phyloP scores from a whole-genome alignment of 208 protist genomes.

The Leptomonas pyrrhocoris region DNA sequence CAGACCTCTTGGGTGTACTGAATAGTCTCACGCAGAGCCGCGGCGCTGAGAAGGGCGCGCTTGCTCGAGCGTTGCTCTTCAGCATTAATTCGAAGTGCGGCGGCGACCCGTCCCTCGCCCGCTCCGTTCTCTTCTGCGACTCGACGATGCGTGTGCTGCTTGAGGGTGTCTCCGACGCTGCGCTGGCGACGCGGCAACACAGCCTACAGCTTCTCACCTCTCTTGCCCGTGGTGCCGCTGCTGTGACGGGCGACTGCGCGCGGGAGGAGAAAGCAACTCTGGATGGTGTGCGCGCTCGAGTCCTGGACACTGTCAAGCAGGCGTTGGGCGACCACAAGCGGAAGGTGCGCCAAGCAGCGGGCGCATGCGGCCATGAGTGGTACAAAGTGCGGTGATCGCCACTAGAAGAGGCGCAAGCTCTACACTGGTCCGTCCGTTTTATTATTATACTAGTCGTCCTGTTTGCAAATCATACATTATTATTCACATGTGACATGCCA shows the following conservation, averaged over 20 bases:
- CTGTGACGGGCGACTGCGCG: not conserved
- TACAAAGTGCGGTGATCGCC: slow-evolving; percentile 44
- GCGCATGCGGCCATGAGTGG: slow-evolving; percentile 64
- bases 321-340: slow-evolving; percentile 67
- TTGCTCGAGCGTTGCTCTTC: slow-evolving; percentile 26
- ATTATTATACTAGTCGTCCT: not conserved
- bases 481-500: not conserved
- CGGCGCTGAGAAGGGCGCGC: not conserved
- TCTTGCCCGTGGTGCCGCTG: slow-evolving; percentile 12
- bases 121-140: slow-evolving; percentile 16
- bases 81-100: slow-evolving; percentile 25
- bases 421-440: not conserved
- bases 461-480: not conserved
- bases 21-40: slow-evolving; percentile 1
- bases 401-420: not conserved
- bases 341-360: slow-evolving; percentile 58
- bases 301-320: slow-evolving; percentile 40
- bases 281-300: slow-evolving; percentile 24
- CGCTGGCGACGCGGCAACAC: slow-evolving; percentile 24
- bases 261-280: slow-evolving; percentile 18
- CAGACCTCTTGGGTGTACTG: slow-evolving; percentile 18
- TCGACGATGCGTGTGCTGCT: slow-evolving; percentile 21
- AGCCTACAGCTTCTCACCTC: slow-evolving; percentile 35
- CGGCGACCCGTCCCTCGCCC: slow-evolving; percentile 9
- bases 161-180: slow-evolving; percentile 10